These are phyloP conservation scores for Rhizopogon sp. DNA, from an alignment of 768 basidiomycete genomes.

Conservation along the genomic window DNA sequence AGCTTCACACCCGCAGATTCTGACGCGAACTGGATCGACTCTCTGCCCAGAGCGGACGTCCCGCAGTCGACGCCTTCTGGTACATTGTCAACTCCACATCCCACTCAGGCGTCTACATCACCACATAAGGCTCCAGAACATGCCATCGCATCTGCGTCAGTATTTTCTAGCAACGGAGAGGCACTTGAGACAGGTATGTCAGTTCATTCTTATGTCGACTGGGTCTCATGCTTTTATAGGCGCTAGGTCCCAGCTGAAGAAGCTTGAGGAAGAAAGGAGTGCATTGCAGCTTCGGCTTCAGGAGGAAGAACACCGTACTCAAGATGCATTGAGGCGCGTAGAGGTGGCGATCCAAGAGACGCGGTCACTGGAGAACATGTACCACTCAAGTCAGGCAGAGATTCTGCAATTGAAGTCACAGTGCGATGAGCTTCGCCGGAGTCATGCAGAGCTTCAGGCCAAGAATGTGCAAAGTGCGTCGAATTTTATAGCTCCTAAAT, in stretches of 20 bases:
- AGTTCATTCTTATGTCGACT: too few species aligned
- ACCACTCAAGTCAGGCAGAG: conserved; percentile 9
- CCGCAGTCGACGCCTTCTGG: conserved; percentile 20
- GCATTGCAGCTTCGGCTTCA: conserved; percentile 19
- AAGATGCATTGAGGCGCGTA: neutral
- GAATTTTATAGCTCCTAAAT: conserved; percentile 7
- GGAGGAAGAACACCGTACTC: conserved; percentile 6
- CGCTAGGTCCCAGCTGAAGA: neutral
- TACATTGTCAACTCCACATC: conserved; percentile 29
- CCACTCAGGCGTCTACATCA: conserved; percentile 15
- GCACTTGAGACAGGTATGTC: conserved; percentile 17
- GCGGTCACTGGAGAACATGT: conserved; percentile 14
- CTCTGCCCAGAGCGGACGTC: conserved; percentile 43
- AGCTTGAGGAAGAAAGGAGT: conserved; percentile 15
- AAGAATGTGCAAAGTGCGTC: conserved; percentile 9
- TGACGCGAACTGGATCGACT: conserved; percentile 55
- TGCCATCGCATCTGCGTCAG: too few species aligned
- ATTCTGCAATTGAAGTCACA: conserved; percentile 12
- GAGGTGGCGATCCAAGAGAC: conserved; percentile 20
- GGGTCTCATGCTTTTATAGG: neutral
- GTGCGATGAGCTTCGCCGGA: conserved; percentile 9
- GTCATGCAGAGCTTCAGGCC: neutral
- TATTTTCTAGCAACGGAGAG: neutral
- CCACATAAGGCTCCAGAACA: conserved; percentile 5
- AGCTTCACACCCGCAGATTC: conserved; percentile 43